These are phyloP conservation scores for Candida glucosophila DNA, from an alignment of 1,139 yeast species.

Conservation along the genomic window DNA sequence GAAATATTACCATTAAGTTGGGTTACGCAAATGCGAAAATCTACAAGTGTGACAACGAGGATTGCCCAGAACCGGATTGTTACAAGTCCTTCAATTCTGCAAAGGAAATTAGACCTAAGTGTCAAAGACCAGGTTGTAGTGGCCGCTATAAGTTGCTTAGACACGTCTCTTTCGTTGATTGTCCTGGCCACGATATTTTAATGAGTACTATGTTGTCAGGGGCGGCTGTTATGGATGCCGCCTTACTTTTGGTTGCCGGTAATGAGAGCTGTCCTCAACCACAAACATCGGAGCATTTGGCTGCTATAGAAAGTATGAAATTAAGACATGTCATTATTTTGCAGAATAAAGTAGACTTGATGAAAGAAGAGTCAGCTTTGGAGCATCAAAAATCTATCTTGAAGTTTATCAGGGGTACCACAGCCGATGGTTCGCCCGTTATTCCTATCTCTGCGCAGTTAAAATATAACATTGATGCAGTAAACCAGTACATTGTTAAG, in stretches of 20 bases:
- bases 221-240: slow-evolving; percentile 99
- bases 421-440: slow-evolving; percentile 98
- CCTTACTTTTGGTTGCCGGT: slow-evolving; percentile 90
- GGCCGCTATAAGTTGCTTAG: slow-evolving; percentile 88
- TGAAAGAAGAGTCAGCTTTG: slow-evolving; percentile 94
- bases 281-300: slow-evolving; percentile 97
- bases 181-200: slow-evolving; percentile 99
- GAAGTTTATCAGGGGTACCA: slow-evolving; percentile 91
- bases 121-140: slow-evolving; percentile 72
- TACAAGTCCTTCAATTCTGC: slow-evolving; percentile 91
- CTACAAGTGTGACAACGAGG: slow-evolving; percentile 81
- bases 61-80: slow-evolving; percentile 91
- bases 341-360: slow-evolving; percentile 96
- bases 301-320: slow-evolving; percentile 99
- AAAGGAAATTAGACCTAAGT: slow-evolving; percentile 88
- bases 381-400: slow-evolving; percentile 92
- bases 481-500: slow-evolving; percentile 90
- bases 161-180: slow-evolving; percentile 97
- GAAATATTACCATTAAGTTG: slow-evolving; percentile 96
- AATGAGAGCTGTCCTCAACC: slow-evolving; percentile 99
- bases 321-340: slow-evolving; percentile 92
- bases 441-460: slow-evolving; percentile 98
- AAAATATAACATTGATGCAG: slow-evolving; percentile 97
- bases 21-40: slow-evolving; percentile 99
- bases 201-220: slow-evolving; percentile 99